Percentiles rank a stretch among this genome's conserved stretches.
These are phyloP conservation scores for Ganoderma multipileum DNA, from an alignment of 1,284 basidiomycete genomes.

Conservation along the genomic window DNA sequence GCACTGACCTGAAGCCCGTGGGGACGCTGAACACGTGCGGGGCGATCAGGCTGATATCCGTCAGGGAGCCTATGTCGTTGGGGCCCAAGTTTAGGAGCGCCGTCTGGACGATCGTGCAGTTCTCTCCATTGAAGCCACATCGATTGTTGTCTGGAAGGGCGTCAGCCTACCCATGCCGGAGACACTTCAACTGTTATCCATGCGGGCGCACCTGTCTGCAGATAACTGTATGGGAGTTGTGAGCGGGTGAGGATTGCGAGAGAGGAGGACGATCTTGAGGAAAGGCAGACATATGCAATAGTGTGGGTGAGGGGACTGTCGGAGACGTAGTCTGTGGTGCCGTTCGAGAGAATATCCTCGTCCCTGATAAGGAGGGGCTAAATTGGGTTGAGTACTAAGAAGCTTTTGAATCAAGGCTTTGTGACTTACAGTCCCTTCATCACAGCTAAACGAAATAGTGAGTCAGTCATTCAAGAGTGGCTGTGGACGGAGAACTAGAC, in stretches of 20 bases:
- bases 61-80: constrained; percentile 47
- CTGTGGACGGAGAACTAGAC: constrained; percentile 15
- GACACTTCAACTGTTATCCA: background rate
- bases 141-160: constrained; percentile 24
- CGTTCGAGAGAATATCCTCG: constrained; percentile 42
- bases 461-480: background rate
- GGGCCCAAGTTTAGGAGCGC: constrained; percentile 49
- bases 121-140: constrained; percentile 51
- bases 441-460: constrained; percentile 38
- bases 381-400: background rate
- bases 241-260: background rate
- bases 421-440: constrained; percentile 44
- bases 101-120: constrained; percentile 50
- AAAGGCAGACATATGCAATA: constrained; percentile 41
- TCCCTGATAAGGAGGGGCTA: constrained; percentile 44
- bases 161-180: background rate
- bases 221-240: constrained; percentile 31
- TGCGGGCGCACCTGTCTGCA: constrained; percentile 37
- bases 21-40: constrained; percentile 45
- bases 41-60: constrained; percentile 51
- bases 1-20: constrained; percentile 33
- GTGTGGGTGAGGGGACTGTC: constrained; percentile 37
- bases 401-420: background rate
- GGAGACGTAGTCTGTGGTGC: constrained; percentile 38
- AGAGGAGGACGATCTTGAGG: background rate